Evolutionary conservation across 192 early-diverging fungal species (phyloP), one percentile per base, ranked within the genome.

Genomic region (Entophlyctis helioformis): DNA sequence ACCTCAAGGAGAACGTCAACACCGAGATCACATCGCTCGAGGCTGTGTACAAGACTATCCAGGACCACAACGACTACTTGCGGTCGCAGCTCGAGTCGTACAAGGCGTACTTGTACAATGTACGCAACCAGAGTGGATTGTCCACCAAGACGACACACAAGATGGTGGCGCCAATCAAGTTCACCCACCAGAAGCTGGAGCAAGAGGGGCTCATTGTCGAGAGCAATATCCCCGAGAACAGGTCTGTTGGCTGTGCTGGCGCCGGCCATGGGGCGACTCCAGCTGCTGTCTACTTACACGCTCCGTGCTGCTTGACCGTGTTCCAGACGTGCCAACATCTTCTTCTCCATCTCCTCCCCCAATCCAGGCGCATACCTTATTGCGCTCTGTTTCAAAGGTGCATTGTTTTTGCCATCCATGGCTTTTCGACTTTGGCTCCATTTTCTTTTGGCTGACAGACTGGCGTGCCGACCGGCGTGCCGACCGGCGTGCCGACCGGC

Each of bases 81-180:
- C 57, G 79, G 35, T 73, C 78, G 36, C 92, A 96, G 69, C 65
- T 96, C 36, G 92, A 96, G 48, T 80, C 76, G 20, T 96, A 96
- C 70, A 91, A 91, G 69, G 86, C 87, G 5, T 96, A 96, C 42
- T 59, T 96, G 28, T 82, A 89, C 54, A 96, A 96, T 46, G 92
- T 96, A 36, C 81, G 92, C 31, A 80, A 82, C 45, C 81, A 92
- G 62, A 78, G 72, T 55, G 80, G 59, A 1, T 16, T 48, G 6
- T 45, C 39, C 13, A 21, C 53, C 16, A 59, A 67, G 39, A 33
- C 29, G 12, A 25, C 34, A 6, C 51, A 60, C 28, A 38, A 58
- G 13, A 63, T 77, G 46, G 60, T 66, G 13, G 84, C 78, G n/a
- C 83, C 85, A 28, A 79, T 81, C 53, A 91, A 91, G 51, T 92